Percentiles rank a stretch among this genome's conserved stretches.
phyloP scores from a whole-genome alignment of 2,329 filamentous ascomycete species.

The Blastomyces silverae region DNA sequence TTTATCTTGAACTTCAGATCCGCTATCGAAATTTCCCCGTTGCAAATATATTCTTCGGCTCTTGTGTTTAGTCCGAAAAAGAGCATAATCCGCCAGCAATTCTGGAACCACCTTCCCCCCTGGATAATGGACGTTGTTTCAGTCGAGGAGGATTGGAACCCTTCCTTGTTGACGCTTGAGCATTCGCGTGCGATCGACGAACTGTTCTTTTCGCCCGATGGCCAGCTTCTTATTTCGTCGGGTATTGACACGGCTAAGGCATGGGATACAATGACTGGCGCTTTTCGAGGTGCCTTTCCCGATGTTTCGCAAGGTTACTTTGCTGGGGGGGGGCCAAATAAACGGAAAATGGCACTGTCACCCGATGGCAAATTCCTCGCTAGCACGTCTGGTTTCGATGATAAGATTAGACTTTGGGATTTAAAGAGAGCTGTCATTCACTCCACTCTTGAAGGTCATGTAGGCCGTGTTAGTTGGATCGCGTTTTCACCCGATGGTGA shows the following conservation, averaged over 20 bases:
- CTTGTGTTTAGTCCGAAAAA: slow-evolving; percentile 7
- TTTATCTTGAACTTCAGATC: slow-evolving; percentile 7
- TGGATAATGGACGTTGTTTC: neutral
- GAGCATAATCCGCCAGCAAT: slow-evolving; percentile 1
- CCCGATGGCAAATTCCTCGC: neutral
- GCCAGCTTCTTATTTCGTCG: neutral
- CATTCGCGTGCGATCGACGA: neutral
- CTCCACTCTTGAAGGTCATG: slow-evolving; percentile 10
- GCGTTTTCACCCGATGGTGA: slow-evolving; percentile 4
- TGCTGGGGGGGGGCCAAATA: no score
- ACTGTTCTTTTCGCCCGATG: neutral
- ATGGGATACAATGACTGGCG: slow-evolving; percentile 1
- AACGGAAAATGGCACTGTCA: neutral
- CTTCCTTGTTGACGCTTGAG: neutral
- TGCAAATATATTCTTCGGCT: slow-evolving; percentile 8
- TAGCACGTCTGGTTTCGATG: neutral
- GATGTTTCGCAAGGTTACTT: neutral
- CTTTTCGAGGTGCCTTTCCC: neutral
- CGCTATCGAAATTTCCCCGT: neutral
- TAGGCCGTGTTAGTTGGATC: neutral
- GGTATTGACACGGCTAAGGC: neutral
- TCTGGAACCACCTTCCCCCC: neutral
- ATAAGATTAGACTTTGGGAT: slow-evolving; percentile 8
- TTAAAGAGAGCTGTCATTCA: neutral
- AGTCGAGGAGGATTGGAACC: slow-evolving; percentile 1